These are phyloP conservation scores for Cicer cuneatum DNA, from an alignment of 306 rosid genomes.

Conservation along the genomic window DNA sequence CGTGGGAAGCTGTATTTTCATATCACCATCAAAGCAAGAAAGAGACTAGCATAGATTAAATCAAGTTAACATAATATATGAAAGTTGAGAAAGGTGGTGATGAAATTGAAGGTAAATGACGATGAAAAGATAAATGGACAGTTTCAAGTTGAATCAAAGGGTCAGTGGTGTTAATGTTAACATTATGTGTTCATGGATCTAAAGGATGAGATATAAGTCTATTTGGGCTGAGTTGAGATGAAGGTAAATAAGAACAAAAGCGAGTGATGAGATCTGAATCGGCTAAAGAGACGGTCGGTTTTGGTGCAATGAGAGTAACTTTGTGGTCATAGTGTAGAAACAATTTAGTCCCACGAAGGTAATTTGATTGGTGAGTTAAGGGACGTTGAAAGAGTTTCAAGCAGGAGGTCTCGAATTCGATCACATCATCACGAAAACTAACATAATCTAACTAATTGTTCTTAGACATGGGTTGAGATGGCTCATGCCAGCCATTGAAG, in stretches of 20 bases:
- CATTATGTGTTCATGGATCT: background rate
- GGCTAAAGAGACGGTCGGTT: background rate
- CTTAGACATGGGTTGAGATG: background rate
- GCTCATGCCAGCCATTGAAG: no score
- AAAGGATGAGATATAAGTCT: background rate
- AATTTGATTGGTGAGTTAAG: no score
- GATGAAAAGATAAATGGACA: background rate
- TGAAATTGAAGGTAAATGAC: background rate
- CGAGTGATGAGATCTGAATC: background rate
- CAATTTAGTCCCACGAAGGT: no score
- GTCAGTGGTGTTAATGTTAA: background rate
- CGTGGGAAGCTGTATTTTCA: slow-evolving; percentile 50
- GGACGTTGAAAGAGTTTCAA: no score
- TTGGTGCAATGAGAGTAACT: background rate
- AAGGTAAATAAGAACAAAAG: background rate
- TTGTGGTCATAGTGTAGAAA: no score
- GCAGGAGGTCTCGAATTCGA: no score
- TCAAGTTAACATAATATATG: background rate
- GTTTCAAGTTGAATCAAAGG: background rate
- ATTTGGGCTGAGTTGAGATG: background rate
- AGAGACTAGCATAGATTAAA: slow-evolving; percentile 48
- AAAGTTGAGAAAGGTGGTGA: background rate
- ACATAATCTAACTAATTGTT: background rate
- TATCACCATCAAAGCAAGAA: slow-evolving; percentile 48
- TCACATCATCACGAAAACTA: no score